These are phyloP conservation scores for Neurospora discreta DNA, from an alignment of 495 filamentous ascomycete species.

Conservation along the genomic window DNA sequence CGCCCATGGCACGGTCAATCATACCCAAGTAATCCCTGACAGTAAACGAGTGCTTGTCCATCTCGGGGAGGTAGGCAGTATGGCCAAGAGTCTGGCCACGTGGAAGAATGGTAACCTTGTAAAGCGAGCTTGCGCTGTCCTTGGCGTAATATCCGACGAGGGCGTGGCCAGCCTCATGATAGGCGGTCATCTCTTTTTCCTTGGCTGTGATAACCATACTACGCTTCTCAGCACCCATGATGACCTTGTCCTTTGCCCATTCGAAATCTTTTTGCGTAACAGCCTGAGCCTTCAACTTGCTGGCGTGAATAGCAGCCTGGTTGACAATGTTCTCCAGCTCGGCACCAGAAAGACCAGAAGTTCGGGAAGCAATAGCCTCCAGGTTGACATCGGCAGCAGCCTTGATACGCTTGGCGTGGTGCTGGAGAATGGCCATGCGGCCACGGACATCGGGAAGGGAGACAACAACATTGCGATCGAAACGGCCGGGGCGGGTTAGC, in stretches of 20 bases:
- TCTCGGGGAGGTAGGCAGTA: slow-evolving; percentile 74
- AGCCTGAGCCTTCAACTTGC: slow-evolving; percentile 59
- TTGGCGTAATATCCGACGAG: slow-evolving; percentile 73
- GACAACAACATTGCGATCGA: slow-evolving; percentile 83
- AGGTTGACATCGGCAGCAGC: slow-evolving; percentile 69
- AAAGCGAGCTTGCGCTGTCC: slow-evolving; percentile 58
- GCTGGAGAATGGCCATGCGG: slow-evolving; percentile 78
- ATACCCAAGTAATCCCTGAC: slow-evolving; percentile 61
- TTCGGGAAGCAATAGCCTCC: slow-evolving; percentile 69
- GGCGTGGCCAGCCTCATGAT: slow-evolving; percentile 94
- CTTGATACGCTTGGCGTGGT: slow-evolving; percentile 84
- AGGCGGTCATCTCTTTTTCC: slow-evolving; percentile 83
- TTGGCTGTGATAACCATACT: slow-evolving; percentile 80
- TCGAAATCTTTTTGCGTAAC: slow-evolving; percentile 78
- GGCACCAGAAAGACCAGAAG: slow-evolving; percentile 86
- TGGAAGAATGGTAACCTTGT: slow-evolving; percentile 95
- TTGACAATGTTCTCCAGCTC: slow-evolving; percentile 95
- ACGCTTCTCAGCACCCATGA: slow-evolving; percentile 89
- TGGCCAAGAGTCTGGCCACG: slow-evolving; percentile 76
- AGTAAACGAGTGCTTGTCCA: slow-evolving; percentile 74
- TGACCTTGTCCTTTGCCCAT: slow-evolving; percentile 96
- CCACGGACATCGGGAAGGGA: slow-evolving; percentile 92
- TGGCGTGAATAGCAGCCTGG: slow-evolving; percentile 86
- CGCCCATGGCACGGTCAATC: slow-evolving; percentile 80
- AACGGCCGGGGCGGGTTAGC: slow-evolving; percentile 84